phyloP scores from a whole-genome alignment of 2,329 filamentous ascomycete genomes.

The Akanthomyces muscarius region DNA sequence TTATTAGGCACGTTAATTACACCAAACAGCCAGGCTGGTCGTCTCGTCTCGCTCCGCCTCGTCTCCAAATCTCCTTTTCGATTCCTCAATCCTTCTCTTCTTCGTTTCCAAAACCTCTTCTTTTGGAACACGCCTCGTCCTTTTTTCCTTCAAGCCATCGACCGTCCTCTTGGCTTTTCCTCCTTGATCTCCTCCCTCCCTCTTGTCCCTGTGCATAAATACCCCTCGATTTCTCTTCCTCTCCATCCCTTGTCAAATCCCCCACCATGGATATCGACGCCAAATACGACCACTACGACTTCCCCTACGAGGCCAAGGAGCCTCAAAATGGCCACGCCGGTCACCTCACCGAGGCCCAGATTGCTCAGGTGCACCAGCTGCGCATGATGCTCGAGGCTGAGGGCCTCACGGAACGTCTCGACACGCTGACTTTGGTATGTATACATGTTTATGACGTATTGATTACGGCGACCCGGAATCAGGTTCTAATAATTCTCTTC shows the following conservation, averaged over 20 bases:
- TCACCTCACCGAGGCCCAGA: slow-evolving; percentile 78
- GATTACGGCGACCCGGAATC: background rate
- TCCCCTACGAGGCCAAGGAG: slow-evolving; percentile 71
- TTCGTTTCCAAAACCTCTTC: slow-evolving; percentile 10
- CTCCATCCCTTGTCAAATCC: slow-evolving; percentile 17
- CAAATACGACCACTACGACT: slow-evolving; percentile 97
- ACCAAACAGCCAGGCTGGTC: slow-evolving; percentile 1
- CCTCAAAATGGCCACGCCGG: slow-evolving; percentile 77
- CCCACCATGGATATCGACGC: slow-evolving; percentile 61
- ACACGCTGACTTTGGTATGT: slow-evolving; percentile 84
- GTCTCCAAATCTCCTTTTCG: slow-evolving; percentile 11
- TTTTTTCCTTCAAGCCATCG: background rate
- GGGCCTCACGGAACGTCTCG: slow-evolving; percentile 78
- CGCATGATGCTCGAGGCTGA: slow-evolving; percentile 78
- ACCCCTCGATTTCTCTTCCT: slow-evolving; percentile 4
- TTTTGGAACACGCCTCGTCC: slow-evolving; percentile 10
- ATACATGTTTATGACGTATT: slow-evolving; percentile 2
- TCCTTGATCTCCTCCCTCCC: background rate
- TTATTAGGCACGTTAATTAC: slow-evolving; percentile 9
- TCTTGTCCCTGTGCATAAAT: background rate
- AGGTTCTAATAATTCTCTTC: background rate
- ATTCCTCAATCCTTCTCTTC: slow-evolving; percentile 11
- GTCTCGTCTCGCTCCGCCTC: slow-evolving; percentile 13
- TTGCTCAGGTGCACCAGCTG: slow-evolving; percentile 84
- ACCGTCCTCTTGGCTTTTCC: background rate